Conservation (phyloP, 495 filamentous ascomycete genomes). For the Neurospora sp. region DNA sequence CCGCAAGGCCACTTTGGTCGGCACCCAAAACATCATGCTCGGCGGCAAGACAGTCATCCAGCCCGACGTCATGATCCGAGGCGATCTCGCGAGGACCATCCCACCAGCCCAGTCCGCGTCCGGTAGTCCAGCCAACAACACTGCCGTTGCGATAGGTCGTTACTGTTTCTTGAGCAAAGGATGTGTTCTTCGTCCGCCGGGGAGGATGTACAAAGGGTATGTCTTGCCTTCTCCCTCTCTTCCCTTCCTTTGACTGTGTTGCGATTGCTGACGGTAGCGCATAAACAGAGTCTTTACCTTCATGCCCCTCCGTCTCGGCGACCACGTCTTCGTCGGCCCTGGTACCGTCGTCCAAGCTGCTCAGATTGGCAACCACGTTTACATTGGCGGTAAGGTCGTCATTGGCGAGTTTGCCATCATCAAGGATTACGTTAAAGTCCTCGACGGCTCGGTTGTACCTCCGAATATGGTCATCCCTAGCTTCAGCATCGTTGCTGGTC, state of each 20-base stretch:
- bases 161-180: slow-evolving; percentile 75
- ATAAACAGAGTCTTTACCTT: slow-evolving; percentile 48
- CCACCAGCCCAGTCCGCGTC: slow-evolving; percentile 21
- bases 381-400: slow-evolving; percentile 62
- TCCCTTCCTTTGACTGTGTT: background rate
- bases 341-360: slow-evolving; percentile 67
- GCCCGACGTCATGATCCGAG: slow-evolving; percentile 82
- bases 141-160: slow-evolving; percentile 75
- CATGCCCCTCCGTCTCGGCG: slow-evolving; percentile 80
- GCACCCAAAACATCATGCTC: slow-evolving; percentile 94
- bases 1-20: slow-evolving; percentile 77
- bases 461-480: slow-evolving; percentile 84
- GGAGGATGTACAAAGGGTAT: slow-evolving; percentile 56
- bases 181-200: slow-evolving; percentile 66
- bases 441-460: slow-evolving; percentile 74
- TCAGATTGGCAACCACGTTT: slow-evolving; percentile 67
- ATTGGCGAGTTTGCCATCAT: slow-evolving; percentile 80
- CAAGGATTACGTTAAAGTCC: slow-evolving; percentile 77
- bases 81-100: slow-evolving; percentile 63
- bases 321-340: slow-evolving; percentile 81
- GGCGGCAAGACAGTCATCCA: slow-evolving; percentile 92
- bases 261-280: background rate
- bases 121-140: slow-evolving; percentile 34
- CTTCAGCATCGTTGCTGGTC: slow-evolving; percentile 74
- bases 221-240: slow-evolving; percentile 1